Conservation (phyloP, 2,329 filamentous ascomycete species). For the Stachybotrys elegans region DNA sequence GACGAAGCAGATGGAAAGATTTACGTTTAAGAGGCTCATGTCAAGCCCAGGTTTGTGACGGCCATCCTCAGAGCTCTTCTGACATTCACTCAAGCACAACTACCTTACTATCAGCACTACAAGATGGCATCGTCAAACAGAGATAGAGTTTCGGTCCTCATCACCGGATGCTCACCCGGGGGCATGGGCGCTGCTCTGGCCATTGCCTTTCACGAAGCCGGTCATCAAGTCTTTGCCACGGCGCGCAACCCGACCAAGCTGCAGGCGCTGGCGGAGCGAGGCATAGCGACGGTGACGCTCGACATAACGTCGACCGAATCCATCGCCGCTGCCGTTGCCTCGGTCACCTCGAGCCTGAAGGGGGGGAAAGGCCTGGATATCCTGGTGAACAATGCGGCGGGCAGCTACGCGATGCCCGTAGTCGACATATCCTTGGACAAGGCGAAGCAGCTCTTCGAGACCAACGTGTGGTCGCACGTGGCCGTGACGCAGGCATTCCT, state of each 20-base stretch:
- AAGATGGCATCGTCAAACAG: too few relatives aligned
- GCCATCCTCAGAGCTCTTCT: too few relatives aligned
- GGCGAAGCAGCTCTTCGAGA: constrained; percentile 30
- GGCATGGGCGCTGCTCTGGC: constrained; percentile 35
- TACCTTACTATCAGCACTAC: too few relatives aligned
- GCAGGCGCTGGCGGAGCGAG: constrained; percentile 16
- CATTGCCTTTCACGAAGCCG: constrained; percentile 27
- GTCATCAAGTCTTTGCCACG: constrained; percentile 33
- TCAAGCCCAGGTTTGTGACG: too few relatives aligned
- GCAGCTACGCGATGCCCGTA: constrained; percentile 21
- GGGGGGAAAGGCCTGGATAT: constrained; percentile 14
- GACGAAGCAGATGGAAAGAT: too few relatives aligned
- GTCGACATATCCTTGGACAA: constrained; percentile 28
- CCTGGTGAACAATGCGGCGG: constrained; percentile 27
- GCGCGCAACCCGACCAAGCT: constrained; percentile 27
- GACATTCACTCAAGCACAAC: too few relatives aligned
- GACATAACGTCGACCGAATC: constrained; percentile 30
- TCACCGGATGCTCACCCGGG: constrained; percentile 32
- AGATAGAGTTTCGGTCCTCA: too few relatives aligned
- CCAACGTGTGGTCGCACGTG: constrained; percentile 34
- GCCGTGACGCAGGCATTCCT: constrained; percentile 31
- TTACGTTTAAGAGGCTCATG: too few relatives aligned
- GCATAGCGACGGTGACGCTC: constrained; percentile 29
- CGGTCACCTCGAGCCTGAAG: not conserved
- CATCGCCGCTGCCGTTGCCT: constrained; percentile 15